Evolutionary conservation across 257 asterid species (phyloP), one percentile per base, ranked within the genome.

Genomic region (Plantago elongata): DNA sequence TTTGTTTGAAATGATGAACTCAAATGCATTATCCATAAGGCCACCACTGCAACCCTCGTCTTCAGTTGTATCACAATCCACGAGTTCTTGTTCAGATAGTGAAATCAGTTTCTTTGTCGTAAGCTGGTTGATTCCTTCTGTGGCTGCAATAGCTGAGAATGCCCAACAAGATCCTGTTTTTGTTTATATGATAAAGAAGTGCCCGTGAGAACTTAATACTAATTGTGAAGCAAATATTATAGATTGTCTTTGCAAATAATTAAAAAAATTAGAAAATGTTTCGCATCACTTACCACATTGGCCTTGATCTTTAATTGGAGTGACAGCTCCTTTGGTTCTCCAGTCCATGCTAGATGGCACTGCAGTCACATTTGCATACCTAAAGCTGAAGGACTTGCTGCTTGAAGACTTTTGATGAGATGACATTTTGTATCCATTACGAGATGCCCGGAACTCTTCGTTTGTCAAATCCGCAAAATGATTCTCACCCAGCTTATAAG

Each of bases 401-500:
- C 16, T 40, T n/a, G 63, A 15, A 7, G 61, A 22, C 17, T 30
- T 22, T 0, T 10, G 37, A 16, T 13, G 13, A 37, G 67, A 44
- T 2, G 13, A 43, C 61, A 16, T n/a, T 49, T 38, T 70, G 70
- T 70, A 79, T 37, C 75, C 81, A 11, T 60, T 73, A 6, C 55
- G 68, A 11, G 77, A 59, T 4, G 71, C 65, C n/a, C 13, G 47
- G 13, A 81, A 81, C 44, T 81, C 80, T 7, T 70, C 63, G 16
- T 72, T 72, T n/a, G 79, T 78, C 43, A 72, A 52, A 76, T 79
- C 85, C 12, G 76, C 76, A 65, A 76, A 79, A 14, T 62, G 60
- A 37, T 80, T 80, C 46, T 57, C 34, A 0, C 69, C 65, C 17
- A 80, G 77, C 47, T 64, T 78, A 61, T 75, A 77, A 45, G 71